phyloP scores from a whole-genome alignment of 1,284 basidiomycete species.

The Cystobasidiaceae sp. region DNA sequence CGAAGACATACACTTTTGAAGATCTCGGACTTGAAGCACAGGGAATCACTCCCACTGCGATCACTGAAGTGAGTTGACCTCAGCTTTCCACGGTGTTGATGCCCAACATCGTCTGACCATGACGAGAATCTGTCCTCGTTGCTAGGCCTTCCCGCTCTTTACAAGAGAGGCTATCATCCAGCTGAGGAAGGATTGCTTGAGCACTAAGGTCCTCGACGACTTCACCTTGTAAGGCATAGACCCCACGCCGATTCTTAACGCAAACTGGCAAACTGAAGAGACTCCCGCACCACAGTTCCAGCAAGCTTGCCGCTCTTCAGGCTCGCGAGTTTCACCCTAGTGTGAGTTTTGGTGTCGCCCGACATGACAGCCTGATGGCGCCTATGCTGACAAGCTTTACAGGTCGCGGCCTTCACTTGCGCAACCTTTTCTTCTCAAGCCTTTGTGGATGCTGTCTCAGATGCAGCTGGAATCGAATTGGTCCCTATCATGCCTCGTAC shows the following conservation, averaged over 20 bases:
- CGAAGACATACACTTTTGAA: slow-evolving; percentile 32
- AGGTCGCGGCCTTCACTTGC: slow-evolving; percentile 26
- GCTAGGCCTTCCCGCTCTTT: slow-evolving; percentile 40
- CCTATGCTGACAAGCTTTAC: not conserved
- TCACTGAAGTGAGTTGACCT: too few relatives aligned
- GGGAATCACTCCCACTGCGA: slow-evolving; percentile 33
- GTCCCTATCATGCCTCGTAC: slow-evolving; percentile 29
- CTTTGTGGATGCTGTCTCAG: slow-evolving; percentile 33
- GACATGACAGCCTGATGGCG: too few relatives aligned
- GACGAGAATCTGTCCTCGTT: too few relatives aligned
- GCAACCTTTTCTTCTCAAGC: slow-evolving; percentile 38
- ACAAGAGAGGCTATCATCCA: slow-evolving; percentile 37
- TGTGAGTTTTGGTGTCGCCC: too few relatives aligned
- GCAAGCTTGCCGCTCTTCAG: slow-evolving; percentile 22
- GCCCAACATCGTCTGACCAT: too few relatives aligned
- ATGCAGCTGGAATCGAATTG: slow-evolving; percentile 42
- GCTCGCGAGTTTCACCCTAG: slow-evolving; percentile 27
- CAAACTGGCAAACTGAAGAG: too few relatives aligned
- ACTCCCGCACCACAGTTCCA: not conserved
- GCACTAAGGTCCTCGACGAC: slow-evolving; percentile 32
- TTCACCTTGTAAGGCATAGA: slow-evolving; percentile 20
- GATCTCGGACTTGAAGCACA: slow-evolving; percentile 35
- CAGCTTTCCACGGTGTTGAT: too few relatives aligned
- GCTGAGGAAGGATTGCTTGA: slow-evolving; percentile 38
- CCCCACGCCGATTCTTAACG: too few relatives aligned